Conservation (phyloP, 139 green algal species). For the Chlamydomonas incerta region DNA sequence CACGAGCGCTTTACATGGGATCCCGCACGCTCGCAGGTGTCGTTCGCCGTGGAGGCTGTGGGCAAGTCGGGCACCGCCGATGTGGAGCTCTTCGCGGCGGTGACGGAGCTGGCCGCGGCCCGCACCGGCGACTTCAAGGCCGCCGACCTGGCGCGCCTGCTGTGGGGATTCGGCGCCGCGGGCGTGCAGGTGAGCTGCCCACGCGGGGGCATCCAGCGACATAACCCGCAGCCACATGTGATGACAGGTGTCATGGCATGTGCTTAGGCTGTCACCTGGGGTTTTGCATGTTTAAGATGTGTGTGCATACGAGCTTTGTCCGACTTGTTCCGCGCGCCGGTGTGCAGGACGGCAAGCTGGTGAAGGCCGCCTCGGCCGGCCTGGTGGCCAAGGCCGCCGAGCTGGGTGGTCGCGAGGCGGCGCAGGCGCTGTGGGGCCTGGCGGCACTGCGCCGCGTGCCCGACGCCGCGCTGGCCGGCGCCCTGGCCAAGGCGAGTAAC, state of each 20-base stretch:
- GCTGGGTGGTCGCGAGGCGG: constrained; percentile 38
- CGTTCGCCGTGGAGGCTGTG: constrained; percentile 60
- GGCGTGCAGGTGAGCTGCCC: constrained; percentile 42
- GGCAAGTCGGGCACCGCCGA: constrained; percentile 47
- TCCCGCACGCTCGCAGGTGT: constrained; percentile 48
- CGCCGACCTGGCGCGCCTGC: constrained; percentile 56
- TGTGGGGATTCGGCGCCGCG: constrained; percentile 64
- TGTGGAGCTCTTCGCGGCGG: constrained; percentile 37
- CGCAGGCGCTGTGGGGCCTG: constrained; percentile 63
- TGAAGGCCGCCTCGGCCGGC: constrained; percentile 48
- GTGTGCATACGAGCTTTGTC: too few relatives aligned
- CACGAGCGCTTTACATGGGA: too few relatives aligned
- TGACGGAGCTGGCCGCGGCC: constrained; percentile 32
- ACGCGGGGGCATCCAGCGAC: too few relatives aligned
- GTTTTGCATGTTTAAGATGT: too few relatives aligned
- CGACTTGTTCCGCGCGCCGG: too few relatives aligned
- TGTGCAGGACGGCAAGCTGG: constrained; percentile 32
- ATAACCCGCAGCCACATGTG: too few relatives aligned
- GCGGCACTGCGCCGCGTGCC: constrained; percentile 53
- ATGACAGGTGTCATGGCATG: too few relatives aligned
- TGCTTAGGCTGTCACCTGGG: too few relatives aligned
- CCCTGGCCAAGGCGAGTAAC: constrained; percentile 48
- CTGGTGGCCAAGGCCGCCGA: constrained; percentile 47
- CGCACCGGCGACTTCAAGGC: constrained; percentile 38
- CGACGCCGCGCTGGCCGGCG: constrained; percentile 49